Evolutionary conservation across 2,329 filamentous ascomycete species (phyloP).

Genomic region (Stromatinia cepivora): DNA sequence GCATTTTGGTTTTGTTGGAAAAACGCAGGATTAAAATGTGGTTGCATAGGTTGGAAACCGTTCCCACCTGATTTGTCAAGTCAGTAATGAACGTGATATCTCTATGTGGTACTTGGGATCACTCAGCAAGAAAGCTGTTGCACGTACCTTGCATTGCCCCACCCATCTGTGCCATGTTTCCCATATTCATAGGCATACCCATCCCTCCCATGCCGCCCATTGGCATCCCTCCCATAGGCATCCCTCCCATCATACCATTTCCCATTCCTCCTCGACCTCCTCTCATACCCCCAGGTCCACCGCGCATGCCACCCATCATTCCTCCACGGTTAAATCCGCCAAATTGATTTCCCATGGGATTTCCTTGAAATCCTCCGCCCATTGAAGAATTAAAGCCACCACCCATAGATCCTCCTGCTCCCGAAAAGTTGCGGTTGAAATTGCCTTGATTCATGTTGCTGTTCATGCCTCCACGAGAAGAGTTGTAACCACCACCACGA

Average conservation of each 20-base stretch:
- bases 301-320: constrained; percentile 53
- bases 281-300: constrained; percentile 58
- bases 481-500: constrained; percentile 49
- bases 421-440: constrained; percentile 53
- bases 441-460: constrained; percentile 53
- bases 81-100: constrained; percentile 9
- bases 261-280: constrained; percentile 56
- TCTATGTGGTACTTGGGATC: background rate
- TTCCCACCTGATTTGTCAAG: constrained; percentile 39
- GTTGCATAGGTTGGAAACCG: constrained; percentile 68
- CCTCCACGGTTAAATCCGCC: constrained; percentile 55
- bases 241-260: constrained; percentile 46
- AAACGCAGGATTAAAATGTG: constrained; percentile 72
- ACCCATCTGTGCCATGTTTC: constrained; percentile 47
- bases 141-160: constrained; percentile 59
- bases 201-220: constrained; percentile 52
- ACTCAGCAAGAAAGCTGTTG: background rate
- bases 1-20: constrained; percentile 56
- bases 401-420: constrained; percentile 48
- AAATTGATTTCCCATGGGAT: constrained; percentile 46
- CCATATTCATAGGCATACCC: constrained; percentile 46
- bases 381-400: constrained; percentile 46
- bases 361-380: constrained; percentile 52
- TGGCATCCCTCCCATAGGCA: constrained; percentile 56
- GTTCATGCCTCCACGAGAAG: constrained; percentile 43